phyloP scores from a whole-genome alignment of 2,329 filamentous ascomycete species.

The Xylariaceae sp. region DNA sequence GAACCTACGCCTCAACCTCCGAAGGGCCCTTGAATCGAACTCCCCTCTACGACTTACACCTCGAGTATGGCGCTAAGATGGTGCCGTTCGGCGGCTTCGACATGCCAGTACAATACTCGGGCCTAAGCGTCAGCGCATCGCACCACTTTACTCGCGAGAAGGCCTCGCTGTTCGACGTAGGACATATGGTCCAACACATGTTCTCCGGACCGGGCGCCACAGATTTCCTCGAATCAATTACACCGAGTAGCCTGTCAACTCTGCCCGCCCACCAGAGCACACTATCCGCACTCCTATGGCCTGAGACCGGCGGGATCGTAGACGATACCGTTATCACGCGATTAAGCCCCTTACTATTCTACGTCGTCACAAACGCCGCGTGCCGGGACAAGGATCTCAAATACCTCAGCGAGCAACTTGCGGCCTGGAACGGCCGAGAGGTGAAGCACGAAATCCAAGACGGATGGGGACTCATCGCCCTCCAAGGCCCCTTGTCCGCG shows the following conservation, averaged over 20 bases:
- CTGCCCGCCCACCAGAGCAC: conserved; percentile 68
- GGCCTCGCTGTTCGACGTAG: conserved; percentile 91
- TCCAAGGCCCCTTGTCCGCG: conserved; percentile 79
- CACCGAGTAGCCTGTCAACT: conserved; percentile 66
- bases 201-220: conserved; percentile 77
- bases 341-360: conserved; percentile 71
- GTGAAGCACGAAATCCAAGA: conserved; percentile 68
- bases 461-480: conserved; percentile 74
- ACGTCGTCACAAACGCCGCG: conserved; percentile 92
- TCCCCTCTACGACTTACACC: conserved; percentile 73
- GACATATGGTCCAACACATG: conserved; percentile 92
- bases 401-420: conserved; percentile 70
- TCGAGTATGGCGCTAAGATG: conserved; percentile 81
- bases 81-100: conserved; percentile 91
- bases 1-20: conserved; percentile 22
- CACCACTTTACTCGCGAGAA: conserved; percentile 86
- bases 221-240: conserved; percentile 78
- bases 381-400: conserved; percentile 83
- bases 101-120: conserved; percentile 88
- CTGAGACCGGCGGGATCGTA: conserved; percentile 80
- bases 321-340: conserved; percentile 91
- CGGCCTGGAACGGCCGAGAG: conserved; percentile 53
- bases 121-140: conserved; percentile 73
- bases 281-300: conserved; percentile 78
- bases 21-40: conserved; percentile 52